Conservation (phyloP, 768 basidiomycete species). For the Filobasidium wieringae region DNA sequence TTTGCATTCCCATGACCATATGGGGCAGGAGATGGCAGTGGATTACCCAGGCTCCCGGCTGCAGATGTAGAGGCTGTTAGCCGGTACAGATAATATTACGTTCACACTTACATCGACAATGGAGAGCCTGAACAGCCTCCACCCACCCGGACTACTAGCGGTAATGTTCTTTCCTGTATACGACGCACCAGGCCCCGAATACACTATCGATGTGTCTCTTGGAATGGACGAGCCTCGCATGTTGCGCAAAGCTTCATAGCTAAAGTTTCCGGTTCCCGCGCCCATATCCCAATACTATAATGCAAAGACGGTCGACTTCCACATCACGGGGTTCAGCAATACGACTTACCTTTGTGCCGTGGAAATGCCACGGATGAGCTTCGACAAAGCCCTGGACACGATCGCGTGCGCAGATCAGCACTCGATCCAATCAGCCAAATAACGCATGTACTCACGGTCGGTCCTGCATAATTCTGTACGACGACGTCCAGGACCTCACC, state of each 20-base stretch:
- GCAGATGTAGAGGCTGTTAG: neutral
- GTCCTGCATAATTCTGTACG: neutral
- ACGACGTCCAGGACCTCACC: conserved; percentile 12
- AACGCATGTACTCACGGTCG: neutral
- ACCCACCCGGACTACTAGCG: conserved; percentile 1
- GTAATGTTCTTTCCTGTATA: conserved; percentile 1
- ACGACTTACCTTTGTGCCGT: conserved; percentile 9
- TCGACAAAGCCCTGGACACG: conserved; percentile 6
- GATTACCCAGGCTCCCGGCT: neutral
- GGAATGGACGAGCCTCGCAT: neutral
- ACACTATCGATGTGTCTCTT: conserved; percentile 8
- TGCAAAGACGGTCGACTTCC: neutral
- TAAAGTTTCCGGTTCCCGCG: conserved; percentile 7
- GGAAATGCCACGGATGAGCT: conserved; percentile 13
- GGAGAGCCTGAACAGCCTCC: conserved; percentile 10
- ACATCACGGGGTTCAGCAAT: too few relatives aligned
- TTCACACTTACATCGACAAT: conserved; percentile 1
- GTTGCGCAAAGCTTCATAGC: conserved; percentile 6
- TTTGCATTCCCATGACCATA: neutral
- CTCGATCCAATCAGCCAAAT: neutral
- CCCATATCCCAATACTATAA: conserved; percentile 15
- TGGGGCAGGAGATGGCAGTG: neutral
- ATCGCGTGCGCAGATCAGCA: neutral
- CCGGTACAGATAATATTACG: neutral
- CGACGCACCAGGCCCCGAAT: conserved; percentile 5